phyloP scores from a whole-genome alignment of 768 basidiomycete species.

The Dioszegia aurantiaca region DNA sequence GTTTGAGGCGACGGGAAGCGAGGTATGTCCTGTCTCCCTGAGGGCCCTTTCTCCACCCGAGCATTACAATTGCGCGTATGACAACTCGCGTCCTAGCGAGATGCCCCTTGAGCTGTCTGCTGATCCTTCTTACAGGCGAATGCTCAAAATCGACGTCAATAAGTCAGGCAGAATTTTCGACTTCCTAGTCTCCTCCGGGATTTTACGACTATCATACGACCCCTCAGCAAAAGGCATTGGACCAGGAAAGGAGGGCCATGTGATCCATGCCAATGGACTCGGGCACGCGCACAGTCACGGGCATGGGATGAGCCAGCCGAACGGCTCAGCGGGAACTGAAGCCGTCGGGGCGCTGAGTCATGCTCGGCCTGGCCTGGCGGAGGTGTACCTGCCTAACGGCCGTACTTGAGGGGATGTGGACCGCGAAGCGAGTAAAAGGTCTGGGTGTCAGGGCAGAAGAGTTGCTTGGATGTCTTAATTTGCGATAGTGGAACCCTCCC shows the following conservation, averaged over 20 bases:
- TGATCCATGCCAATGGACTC: conserved; percentile 11
- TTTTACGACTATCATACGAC: conserved; percentile 44
- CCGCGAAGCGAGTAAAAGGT: too few species aligned
- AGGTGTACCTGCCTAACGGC: conserved; percentile 7
- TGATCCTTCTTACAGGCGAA: too few species aligned
- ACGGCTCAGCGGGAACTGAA: neutral
- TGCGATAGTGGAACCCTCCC: too few species aligned
- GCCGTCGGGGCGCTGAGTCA: too few species aligned
- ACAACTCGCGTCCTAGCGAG: too few species aligned
- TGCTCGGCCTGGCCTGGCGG: conserved; percentile 1
- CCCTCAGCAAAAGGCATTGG: conserved; percentile 23
- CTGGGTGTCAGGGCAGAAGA: too few species aligned
- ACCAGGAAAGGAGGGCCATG: conserved; percentile 22
- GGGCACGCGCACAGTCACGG: neutral
- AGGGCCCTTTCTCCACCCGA: too few species aligned
- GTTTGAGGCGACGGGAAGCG: conserved; percentile 81
- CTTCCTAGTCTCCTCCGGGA: conserved; percentile 78
- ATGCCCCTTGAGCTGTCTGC: too few species aligned
- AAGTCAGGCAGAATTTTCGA: conserved; percentile 92
- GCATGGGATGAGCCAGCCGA: neutral
- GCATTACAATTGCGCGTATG: too few species aligned
- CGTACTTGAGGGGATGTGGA: too few species aligned
- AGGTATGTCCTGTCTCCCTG: conserved; percentile 35
- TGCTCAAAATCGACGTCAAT: conserved; percentile 89
- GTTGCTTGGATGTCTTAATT: too few species aligned